Evolutionary conservation across 352 stramenopile species (phyloP).

Genomic region (Pelagophyceae sp.): DNA sequence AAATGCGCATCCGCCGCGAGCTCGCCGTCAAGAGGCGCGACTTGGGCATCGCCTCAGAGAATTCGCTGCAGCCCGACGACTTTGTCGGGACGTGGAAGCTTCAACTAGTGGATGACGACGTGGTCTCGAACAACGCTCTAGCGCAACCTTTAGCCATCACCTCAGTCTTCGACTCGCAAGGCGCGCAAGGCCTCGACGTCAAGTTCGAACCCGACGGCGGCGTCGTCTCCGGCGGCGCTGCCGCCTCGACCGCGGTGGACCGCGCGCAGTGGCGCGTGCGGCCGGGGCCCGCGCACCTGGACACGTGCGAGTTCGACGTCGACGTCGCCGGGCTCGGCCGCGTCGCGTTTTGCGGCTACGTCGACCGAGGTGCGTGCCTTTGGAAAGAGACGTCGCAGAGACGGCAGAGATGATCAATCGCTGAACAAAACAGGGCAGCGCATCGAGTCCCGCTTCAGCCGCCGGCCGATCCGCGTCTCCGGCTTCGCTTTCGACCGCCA

Average conservation of each 20-base stretch:
- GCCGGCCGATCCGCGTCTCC: constrained; percentile 15
- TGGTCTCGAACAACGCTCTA: background rate
- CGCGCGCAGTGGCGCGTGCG: background rate
- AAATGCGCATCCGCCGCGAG: background rate
- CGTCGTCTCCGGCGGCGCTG: background rate
- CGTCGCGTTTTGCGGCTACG: constrained; percentile 21
- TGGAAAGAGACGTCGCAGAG: no score
- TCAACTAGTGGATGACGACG: background rate
- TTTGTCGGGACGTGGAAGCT: constrained; percentile 12
- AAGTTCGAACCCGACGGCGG: background rate
- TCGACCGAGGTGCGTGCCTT: no score
- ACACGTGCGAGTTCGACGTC: constrained; percentile 20
- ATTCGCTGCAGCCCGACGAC: background rate
- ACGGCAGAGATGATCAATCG: no score
- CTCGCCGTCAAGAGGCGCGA: background rate
- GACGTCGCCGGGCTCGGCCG: background rate
- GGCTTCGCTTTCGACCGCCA: constrained; percentile 12
- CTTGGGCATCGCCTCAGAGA: no score
- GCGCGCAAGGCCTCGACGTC: background rate
- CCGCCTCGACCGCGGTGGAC: background rate
- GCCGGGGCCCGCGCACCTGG: constrained; percentile 7
- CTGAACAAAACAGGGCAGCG: no score
- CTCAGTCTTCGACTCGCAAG: background rate
- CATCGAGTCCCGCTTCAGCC: constrained; percentile 14
- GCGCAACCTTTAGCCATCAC: background rate